phyloP scores from a whole-genome alignment of 2,329 filamentous ascomycete species.

The Colletotrichum sp. region DNA sequence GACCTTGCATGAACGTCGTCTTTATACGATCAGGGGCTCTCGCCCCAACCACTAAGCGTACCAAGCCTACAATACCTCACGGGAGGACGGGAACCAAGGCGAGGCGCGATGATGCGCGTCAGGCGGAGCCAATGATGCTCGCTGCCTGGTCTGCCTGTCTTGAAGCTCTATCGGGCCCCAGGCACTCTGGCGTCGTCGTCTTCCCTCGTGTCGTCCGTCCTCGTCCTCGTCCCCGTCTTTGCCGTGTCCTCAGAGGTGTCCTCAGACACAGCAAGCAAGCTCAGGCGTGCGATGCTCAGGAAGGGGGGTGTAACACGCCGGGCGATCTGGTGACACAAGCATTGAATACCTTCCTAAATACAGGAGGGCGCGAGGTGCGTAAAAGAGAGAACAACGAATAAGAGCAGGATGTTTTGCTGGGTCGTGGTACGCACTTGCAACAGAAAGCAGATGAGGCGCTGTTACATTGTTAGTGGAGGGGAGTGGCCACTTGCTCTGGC shows the following conservation, averaged over 20 bases:
- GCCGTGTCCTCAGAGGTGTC: not conserved
- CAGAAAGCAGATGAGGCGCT: not conserved
- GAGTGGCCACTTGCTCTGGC: not conserved
- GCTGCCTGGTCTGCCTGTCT: not conserved
- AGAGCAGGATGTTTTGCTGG: not conserved
- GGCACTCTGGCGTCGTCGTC: not conserved
- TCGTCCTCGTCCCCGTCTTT: not conserved
- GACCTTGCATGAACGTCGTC: not conserved
- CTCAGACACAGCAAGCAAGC: not conserved
- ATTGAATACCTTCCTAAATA: not conserved
- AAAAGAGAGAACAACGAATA: not conserved
- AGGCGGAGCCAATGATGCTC: not conserved
- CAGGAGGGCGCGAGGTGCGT: not conserved
- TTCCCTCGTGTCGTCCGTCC: not conserved
- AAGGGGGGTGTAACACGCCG: not conserved
- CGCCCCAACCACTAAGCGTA: not conserved
- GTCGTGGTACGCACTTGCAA: not conserved
- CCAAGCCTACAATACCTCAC: not conserved
- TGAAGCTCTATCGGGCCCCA: not conserved
- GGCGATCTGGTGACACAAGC: not conserved
- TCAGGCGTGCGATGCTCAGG: not conserved
- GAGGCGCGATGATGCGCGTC: constrained; percentile 1
- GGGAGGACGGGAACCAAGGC: not conserved
- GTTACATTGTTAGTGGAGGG: not conserved
- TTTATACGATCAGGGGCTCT: constrained; percentile 1